Evolutionary conservation across 805 yeast genomes (phyloP), one percentile per base, ranked within the genome.

Genomic region (Schwanniomyces sp.): DNA sequence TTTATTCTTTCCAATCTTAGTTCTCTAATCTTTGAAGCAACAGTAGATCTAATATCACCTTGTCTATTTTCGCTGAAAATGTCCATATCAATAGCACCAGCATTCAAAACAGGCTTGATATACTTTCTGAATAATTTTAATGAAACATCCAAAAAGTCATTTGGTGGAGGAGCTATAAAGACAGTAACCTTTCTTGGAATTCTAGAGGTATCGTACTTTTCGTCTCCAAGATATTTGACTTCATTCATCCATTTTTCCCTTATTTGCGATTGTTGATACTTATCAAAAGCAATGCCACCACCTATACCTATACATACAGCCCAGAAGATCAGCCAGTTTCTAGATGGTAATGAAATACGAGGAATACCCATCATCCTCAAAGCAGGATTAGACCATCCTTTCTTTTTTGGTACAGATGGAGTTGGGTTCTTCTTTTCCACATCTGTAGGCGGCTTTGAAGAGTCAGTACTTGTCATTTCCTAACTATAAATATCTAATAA

Each of bases 151-250:
- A 92, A 68, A 56, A 82, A 88, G 63, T 92, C 97, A 58, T 88
- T 88, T 17, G 99, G 98, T 7, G 98, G 97, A n/a, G 99, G 99
- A 0, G 96, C 96, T 47, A 91, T 79, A 63, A 85, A 91, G 1
- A 94, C 83, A 1, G 88, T 82, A 41, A 94, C 71, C 55, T 85
- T 88, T 49, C 99, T 77, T 2, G 96, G 89, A 17, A 78, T 57
- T 45, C 76, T 74, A 48, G 79, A 69, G 1, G 82, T 65, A 2
- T 63, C 61, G 14, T 79, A 78, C 25, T 63, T 45, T 43, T 63
- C 72, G 24, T 78, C 62, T 11, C 92, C 81, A 40, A 79, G 63
- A 12, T 64, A 67, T 40, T 80, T 69, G 2, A 89, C 96, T 43
- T 70, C 56, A 16, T 74, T 74, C 74, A 86, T 82, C 79, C 87